Evolutionary conservation across 2,329 filamentous ascomycete genomes (phyloP).

Genomic region (Trichoderma cornu-damae): DNA sequence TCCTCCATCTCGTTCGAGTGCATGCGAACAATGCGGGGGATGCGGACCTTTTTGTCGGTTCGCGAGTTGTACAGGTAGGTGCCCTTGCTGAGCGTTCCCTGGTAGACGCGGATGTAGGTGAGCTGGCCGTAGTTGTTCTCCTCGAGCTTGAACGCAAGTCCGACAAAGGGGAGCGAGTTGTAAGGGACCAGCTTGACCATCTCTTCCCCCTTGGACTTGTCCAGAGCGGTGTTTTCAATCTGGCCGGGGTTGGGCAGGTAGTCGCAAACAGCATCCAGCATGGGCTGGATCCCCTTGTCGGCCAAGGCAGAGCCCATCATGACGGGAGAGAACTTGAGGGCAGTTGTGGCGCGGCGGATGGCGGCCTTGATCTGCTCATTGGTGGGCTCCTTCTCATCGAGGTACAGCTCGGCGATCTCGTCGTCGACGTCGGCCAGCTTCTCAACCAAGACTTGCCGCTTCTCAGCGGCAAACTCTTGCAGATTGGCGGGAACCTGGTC

Average conservation of each 20-base stretch:
- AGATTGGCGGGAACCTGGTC: constrained; percentile 82
- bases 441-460: constrained; percentile 81
- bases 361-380: constrained; percentile 82
- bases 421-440: constrained; percentile 96
- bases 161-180: constrained; percentile 88
- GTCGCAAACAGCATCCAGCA: constrained; percentile 94
- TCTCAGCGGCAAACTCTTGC: constrained; percentile 70
- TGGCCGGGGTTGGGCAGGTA: constrained; percentile 90
- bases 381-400: constrained; percentile 79
- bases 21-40: constrained; percentile 97
- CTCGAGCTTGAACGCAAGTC: constrained; percentile 96
- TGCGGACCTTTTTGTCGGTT: constrained; percentile 91
- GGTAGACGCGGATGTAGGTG: constrained; percentile 97
- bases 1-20: constrained; percentile 99
- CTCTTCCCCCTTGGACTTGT: constrained; percentile 71
- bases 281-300: constrained; percentile 91
- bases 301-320: constrained; percentile 94
- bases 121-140: constrained; percentile 98
- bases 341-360: constrained; percentile 85
- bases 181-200: constrained; percentile 86
- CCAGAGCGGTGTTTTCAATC: constrained; percentile 83
- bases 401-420: constrained; percentile 90
- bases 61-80: constrained; percentile 89
- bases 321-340: constrained; percentile 85
- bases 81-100: constrained; percentile 83